phyloP scores from a whole-genome alignment of 2,329 filamentous ascomycete species.

The Bipolaris zeicola region DNA sequence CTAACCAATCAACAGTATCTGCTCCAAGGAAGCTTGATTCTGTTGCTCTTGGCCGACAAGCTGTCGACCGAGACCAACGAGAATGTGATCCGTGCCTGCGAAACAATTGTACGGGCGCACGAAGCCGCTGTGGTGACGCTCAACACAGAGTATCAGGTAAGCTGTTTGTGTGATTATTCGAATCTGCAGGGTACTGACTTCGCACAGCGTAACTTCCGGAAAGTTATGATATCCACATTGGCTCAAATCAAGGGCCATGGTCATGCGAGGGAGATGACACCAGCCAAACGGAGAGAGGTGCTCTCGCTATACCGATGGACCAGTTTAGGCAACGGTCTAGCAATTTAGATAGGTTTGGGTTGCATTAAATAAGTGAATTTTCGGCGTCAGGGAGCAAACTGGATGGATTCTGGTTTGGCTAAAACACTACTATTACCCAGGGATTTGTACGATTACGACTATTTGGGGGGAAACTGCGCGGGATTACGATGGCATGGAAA shows the following conservation, averaged over 20 bases:
- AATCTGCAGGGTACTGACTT: slow-evolving; percentile 7
- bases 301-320: slow-evolving; percentile 62
- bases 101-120: slow-evolving; percentile 89
- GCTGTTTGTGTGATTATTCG: neutral
- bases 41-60: slow-evolving; percentile 88
- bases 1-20: slow-evolving; percentile 61
- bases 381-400: neutral
- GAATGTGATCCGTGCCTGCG: slow-evolving; percentile 84
- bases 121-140: slow-evolving; percentile 96
- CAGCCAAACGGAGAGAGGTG: slow-evolving; percentile 53
- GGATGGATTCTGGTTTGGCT: neutral
- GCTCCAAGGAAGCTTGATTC: slow-evolving; percentile 83
- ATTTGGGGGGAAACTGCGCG: neutral
- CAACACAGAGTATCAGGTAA: slow-evolving; percentile 89
- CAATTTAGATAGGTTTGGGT: slow-evolving; percentile 25
- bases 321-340: slow-evolving; percentile 49
- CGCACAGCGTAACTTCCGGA: slow-evolving; percentile 59
- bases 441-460: slow-evolving; percentile 1
- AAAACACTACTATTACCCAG: neutral
- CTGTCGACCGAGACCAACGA: slow-evolving; percentile 81
- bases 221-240: slow-evolving; percentile 55
- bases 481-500: neutral
- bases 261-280: slow-evolving; percentile 45
- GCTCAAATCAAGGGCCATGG: slow-evolving; percentile 47
- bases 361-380: neutral